Percentiles rank a stretch among this genome's conserved stretches.
Conservation (phyloP, 441 rosid species). For the Metrosideros polymorpha region DNA sequence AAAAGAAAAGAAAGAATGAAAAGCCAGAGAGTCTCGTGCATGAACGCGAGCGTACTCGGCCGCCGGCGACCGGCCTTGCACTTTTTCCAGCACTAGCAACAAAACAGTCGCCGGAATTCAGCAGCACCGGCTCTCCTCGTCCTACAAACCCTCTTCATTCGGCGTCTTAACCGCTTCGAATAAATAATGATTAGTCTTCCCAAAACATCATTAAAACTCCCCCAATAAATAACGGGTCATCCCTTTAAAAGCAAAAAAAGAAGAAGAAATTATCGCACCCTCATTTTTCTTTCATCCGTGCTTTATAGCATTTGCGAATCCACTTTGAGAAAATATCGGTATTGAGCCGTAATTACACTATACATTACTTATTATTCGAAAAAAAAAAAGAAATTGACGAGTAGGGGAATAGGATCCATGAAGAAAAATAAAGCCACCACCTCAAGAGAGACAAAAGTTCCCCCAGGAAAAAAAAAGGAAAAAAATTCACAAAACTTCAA, state of each 20-base stretch:
- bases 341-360: too few species aligned
- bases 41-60: neutral
- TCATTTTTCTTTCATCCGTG: neutral
- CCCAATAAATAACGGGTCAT: neutral
- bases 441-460: neutral
- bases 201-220: neutral
- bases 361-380: neutral
- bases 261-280: neutral
- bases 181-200: neutral
- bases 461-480: neutral
- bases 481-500: too few species aligned
- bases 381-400: neutral
- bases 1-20: neutral
- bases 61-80: neutral
- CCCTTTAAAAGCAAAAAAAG: neutral
- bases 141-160: neutral
- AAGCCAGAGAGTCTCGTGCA: conserved; percentile 5
- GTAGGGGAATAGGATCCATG: neutral
- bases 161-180: neutral
- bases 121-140: neutral
- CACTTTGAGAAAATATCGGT: too few species aligned
- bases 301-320: too few species aligned
- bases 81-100: neutral
- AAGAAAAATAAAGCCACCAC: neutral
- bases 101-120: neutral